Evolutionary conservation across 805 yeast species (phyloP).

Genomic region (Komagataella populi): DNA sequence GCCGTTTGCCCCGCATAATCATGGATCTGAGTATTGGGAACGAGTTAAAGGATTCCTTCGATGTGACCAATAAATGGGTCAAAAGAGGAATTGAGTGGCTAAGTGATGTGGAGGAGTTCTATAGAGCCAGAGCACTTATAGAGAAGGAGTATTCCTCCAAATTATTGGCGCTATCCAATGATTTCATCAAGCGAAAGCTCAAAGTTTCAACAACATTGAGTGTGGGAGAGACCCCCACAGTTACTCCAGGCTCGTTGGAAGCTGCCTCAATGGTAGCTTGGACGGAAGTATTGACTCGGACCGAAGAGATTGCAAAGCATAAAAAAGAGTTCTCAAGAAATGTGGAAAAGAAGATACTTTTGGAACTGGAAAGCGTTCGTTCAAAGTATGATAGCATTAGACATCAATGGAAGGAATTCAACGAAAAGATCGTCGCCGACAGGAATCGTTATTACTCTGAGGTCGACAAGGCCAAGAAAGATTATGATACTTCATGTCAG

Average conservation of each 20-base stretch:
- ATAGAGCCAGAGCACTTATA: constrained; percentile 65
- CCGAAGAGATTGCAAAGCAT: constrained; percentile 68
- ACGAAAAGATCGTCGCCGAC: constrained; percentile 40
- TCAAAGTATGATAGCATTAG: constrained; percentile 39
- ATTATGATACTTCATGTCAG: constrained; percentile 73
- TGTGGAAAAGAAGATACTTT: constrained; percentile 43
- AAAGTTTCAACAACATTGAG: constrained; percentile 50
- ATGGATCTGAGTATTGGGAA: constrained; percentile 39
- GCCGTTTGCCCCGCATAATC: neutral
- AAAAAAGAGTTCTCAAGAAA: constrained; percentile 45
- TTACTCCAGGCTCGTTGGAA: constrained; percentile 93
- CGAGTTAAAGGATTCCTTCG: constrained; percentile 70
- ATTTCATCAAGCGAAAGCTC: constrained; percentile 67
- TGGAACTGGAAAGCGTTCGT: constrained; percentile 42
- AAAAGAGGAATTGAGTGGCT: constrained; percentile 62
- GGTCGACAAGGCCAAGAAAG: constrained; percentile 50
- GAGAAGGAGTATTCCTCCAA: constrained; percentile 76
- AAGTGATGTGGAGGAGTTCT: constrained; percentile 68
- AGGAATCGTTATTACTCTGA: constrained; percentile 37
- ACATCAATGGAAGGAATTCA: constrained; percentile 40
- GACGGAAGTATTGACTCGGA: constrained; percentile 76
- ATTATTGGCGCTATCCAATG: constrained; percentile 48
- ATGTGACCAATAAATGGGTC: constrained; percentile 70
- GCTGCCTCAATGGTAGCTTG: constrained; percentile 79
- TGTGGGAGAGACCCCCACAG: constrained; percentile 83